A percentile compares a stretch with the other conserved stretches of the same genome.
Conservation (phyloP, 148 eudicot genomes). For the Cornus suecica region DNA sequence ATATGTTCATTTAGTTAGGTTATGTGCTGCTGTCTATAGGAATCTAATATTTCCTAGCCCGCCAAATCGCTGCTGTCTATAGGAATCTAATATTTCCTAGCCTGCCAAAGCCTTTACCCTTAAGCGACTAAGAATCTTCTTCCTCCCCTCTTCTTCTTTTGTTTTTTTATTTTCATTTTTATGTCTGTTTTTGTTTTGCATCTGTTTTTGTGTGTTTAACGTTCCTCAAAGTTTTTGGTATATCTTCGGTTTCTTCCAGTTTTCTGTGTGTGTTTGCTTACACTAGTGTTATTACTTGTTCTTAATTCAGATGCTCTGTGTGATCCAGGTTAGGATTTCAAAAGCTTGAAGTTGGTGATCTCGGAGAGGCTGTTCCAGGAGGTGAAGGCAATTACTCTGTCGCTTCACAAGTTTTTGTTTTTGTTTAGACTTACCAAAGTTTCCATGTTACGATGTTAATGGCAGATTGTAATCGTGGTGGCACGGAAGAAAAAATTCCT, state of each 20-base stretch:
- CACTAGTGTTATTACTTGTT: neutral
- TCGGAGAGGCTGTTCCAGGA: slow-evolving; percentile 29
- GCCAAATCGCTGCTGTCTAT: neutral
- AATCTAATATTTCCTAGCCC: too few relatives aligned
- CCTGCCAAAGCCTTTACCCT: neutral
- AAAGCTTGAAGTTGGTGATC: slow-evolving; percentile 32
- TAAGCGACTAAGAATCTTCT: neutral
- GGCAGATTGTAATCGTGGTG: slow-evolving; percentile 33
- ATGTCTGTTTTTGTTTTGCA: too few relatives aligned
- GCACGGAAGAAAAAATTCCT: slow-evolving; percentile 29
- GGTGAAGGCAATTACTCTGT: slow-evolving; percentile 23
- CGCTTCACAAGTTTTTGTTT: neutral
- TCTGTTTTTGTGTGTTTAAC: too few relatives aligned
- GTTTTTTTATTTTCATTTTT: too few relatives aligned
- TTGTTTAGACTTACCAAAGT: neutral
- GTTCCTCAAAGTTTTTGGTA: neutral
- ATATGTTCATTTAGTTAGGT: neutral
- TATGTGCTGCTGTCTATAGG: too few relatives aligned
- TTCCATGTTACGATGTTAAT: slow-evolving; percentile 17
- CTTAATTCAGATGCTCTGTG: slow-evolving; percentile 23
- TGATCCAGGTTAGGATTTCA: slow-evolving; percentile 25
- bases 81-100: neutral
- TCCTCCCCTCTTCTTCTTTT: too few relatives aligned
- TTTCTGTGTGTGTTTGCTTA: neutral
- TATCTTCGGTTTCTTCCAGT: neutral